Percentiles rank a stretch among this genome's conserved stretches.
Evolutionary conservation across 768 basidiomycete species (phyloP).

Genomic region (Naganishia onofrii): DNA sequence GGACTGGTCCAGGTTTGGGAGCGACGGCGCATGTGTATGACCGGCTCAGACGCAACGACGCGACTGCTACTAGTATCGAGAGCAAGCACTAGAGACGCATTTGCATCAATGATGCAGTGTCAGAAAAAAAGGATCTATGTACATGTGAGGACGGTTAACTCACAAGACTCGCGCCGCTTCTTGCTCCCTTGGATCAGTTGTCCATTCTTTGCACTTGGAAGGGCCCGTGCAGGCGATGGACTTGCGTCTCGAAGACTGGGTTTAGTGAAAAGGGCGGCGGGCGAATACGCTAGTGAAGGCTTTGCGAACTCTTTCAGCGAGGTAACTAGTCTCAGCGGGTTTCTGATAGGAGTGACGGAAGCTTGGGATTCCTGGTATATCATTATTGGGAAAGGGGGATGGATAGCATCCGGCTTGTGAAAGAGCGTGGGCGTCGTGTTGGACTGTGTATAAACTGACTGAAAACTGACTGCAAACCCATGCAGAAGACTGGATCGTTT

Average conservation of each 20-base stretch:
- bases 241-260: constrained; percentile 5
- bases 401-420: background rate
- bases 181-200: background rate
- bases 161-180: background rate
- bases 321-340: background rate
- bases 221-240: background rate
- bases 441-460: background rate
- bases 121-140: too few species aligned
- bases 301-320: background rate
- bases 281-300: constrained; percentile 7
- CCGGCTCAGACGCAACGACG: too few species aligned
- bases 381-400: background rate
- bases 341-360: background rate
- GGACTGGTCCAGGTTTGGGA: constrained; percentile 20
- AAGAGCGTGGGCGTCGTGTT: constrained; percentile 23
- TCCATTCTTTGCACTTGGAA: background rate
- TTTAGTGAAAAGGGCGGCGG: constrained; percentile 9
- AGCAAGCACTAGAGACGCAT: too few species aligned
- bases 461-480: background rate
- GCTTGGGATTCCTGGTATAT: background rate
- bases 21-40: background rate
- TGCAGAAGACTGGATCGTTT: too few species aligned
- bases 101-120: too few species aligned
- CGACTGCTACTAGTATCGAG: background rate
- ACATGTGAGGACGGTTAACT: too few species aligned